Evolutionary conservation across 2,329 filamentous ascomycete species (phyloP).

Genomic region (Calycina marina): DNA sequence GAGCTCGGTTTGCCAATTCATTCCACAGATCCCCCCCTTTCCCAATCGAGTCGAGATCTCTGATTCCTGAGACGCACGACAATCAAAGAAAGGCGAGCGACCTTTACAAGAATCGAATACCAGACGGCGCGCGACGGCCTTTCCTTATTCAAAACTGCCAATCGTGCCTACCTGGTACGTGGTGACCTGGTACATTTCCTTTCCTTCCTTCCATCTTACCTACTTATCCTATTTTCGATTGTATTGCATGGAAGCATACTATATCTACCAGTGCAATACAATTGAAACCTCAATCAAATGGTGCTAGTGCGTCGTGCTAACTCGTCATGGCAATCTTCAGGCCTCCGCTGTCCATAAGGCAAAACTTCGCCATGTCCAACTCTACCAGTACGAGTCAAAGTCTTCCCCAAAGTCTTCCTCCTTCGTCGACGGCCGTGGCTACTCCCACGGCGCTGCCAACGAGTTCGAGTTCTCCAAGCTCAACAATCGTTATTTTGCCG

Average conservation of each 20-base stretch:
- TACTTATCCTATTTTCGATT: too few species aligned
- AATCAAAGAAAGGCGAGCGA: not conserved
- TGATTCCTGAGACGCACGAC: not conserved
- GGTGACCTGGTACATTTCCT: not conserved
- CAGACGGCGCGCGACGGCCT: too few species aligned
- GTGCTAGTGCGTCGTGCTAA: too few species aligned
- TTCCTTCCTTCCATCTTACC: not conserved
- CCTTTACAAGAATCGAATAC: too few species aligned
- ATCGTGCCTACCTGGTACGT: not conserved
- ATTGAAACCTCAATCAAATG: too few species aligned
- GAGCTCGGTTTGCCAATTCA: not conserved
- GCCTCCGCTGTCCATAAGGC: too few species aligned
- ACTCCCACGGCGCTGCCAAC: slow-evolving; percentile 1
- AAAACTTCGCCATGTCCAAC: slow-evolving; percentile 17
- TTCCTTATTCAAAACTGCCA: too few species aligned
- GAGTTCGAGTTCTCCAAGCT: slow-evolving; percentile 1
- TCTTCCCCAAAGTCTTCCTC: slow-evolving; percentile 5
- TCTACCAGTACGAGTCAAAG: slow-evolving; percentile 15
- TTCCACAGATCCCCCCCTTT: too few species aligned
- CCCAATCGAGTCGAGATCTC: too few species aligned
- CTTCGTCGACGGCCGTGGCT: slow-evolving; percentile 9
- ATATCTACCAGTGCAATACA: too few species aligned
- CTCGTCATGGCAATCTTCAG: not conserved
- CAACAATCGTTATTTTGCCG: slow-evolving; percentile 2
- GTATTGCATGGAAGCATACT: too few species aligned